Conservation (phyloP, 768 basidiomycete species). For the Serendipita sp. region DNA sequence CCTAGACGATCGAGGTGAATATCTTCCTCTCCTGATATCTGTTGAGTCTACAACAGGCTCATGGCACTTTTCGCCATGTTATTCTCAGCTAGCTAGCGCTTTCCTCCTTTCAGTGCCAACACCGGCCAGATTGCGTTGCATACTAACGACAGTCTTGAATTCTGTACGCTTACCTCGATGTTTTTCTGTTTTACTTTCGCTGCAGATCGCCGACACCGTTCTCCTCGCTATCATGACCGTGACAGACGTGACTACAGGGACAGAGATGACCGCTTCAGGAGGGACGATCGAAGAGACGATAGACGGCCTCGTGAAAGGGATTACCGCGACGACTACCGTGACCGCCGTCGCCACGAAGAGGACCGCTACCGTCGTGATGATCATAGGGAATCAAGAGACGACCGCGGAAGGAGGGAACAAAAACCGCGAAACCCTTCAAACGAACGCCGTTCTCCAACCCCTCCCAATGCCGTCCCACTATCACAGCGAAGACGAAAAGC, state of each 20-base stretch:
- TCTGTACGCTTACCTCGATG: neutral
- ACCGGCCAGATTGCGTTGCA: neutral
- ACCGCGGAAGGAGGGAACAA: constrained; percentile 21
- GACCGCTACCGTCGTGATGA: constrained; percentile 25
- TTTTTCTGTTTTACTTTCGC: neutral
- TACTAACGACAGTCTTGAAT: neutral
- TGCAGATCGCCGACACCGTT: constrained; percentile 23
- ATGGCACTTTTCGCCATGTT: neutral
- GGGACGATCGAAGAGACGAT: constrained; percentile 34
- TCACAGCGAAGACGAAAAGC: constrained; percentile 78
- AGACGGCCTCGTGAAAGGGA: constrained; percentile 9
- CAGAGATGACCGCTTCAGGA: constrained; percentile 29
- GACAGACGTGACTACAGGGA: constrained; percentile 11
- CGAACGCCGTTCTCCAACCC: constrained; percentile 78
- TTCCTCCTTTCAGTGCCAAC: neutral
- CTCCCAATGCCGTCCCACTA: constrained; percentile 63
- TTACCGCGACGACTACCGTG: constrained; percentile 18
- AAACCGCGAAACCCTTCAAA: constrained; percentile 42
- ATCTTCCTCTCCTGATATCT: neutral
- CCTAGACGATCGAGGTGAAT: constrained; percentile 9
- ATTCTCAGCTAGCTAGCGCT: constrained; percentile 5
- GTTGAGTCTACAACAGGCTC: neutral
- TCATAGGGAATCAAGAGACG: constrained; percentile 12
- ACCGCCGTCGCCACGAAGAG: constrained; percentile 21
- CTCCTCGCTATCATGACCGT: constrained; percentile 20